Base-by-base conservation (phyloP, 148 eudicot species). In the Fallopia convolvulus region DNA sequence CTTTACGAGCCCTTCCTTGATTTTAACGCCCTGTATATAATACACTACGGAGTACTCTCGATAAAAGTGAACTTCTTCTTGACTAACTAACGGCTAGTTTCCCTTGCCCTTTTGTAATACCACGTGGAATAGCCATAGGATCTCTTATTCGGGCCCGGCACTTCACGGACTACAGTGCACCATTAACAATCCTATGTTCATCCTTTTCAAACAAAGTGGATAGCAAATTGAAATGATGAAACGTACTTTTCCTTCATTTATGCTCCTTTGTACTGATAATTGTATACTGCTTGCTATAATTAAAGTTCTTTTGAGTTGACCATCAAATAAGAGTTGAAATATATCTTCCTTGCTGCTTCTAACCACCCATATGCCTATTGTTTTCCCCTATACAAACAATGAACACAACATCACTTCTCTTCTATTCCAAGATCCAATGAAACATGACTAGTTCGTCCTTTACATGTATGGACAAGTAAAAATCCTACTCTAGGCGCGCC, bases 11-110 rank as follows among this genome's bases (percentile, higher is more conserved):
- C 10, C 46, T 42, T 48, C 17, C 14, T 48, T 10, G 50, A 11
- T 48, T 0, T 48, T 48, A 13, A 13, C 50, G 50, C 50, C 50
- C 3, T 48, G 3, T 13, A 44, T 8, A 42, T 8, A 6, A 0
- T 5, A n/a, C n/a, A n/a, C n/a, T n/a, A n/a, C n/a, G n/a, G n/a
- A n/a, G n/a, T n/a, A 8, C 6, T 55, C 20, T 26, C 61, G 26
- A 20, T 18, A 20, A 1, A 55, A 55, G 5, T 55, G 3, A 7
- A 13, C 17, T 17, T 50, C n/a, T 17, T 20, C 8, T 55, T 20
- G 61, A 55, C 61, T 55, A 36, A 36, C 30, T 33, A 55, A 55
- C 61, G 61, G 61, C 61, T 55, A 55, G 61, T 55, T 55, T 55
- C 61, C 20, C 20, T 4, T 52, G 56, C 61, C 61, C 1, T n/a